phyloP scores from a whole-genome alignment of 805 yeast species.

The Candida palmyrensis region DNA sequence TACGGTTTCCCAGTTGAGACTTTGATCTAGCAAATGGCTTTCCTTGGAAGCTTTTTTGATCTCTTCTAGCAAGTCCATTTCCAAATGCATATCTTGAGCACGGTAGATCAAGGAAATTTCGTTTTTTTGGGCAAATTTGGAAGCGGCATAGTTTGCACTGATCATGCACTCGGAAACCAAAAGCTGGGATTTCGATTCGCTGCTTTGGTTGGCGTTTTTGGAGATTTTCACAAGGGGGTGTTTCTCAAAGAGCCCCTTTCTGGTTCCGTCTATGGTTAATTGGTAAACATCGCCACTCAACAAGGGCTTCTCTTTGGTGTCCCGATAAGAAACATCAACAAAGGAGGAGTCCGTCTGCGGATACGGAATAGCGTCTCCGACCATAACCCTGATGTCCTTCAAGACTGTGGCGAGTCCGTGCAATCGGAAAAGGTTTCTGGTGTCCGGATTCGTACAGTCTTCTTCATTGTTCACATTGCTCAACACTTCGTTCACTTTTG shows the following conservation, averaged over 20 bases:
- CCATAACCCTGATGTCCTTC: constrained; percentile 15
- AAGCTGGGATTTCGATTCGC: constrained; percentile 44
- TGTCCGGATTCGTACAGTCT: constrained; percentile 7
- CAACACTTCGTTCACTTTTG: constrained; percentile 52
- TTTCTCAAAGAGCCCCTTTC: neutral
- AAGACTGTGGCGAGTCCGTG: constrained; percentile 21
- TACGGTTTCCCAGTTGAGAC: constrained; percentile 34
- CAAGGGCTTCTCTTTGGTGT: neutral
- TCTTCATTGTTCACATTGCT: constrained; percentile 13
- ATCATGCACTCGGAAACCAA: constrained; percentile 87
- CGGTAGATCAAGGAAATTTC: constrained; percentile 51
- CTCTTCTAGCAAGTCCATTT: constrained; percentile 15
- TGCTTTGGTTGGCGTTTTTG: constrained; percentile 12
- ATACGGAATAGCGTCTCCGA: constrained; percentile 19
- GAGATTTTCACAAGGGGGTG: constrained; percentile 9
- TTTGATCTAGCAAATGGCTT: constrained; percentile 11
- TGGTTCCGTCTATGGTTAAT: no score
- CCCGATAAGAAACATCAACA: neutral
- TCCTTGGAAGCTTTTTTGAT: constrained; percentile 16
- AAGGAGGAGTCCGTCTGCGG: no score
- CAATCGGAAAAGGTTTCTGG: constrained; percentile 21
- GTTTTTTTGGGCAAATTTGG: constrained; percentile 38
- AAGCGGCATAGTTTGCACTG: constrained; percentile 61
- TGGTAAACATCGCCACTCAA: no score
- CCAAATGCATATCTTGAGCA: constrained; percentile 26